These are phyloP conservation scores for Hypoxylon sp. DNA, from an alignment of 2,329 filamentous ascomycete genomes.

Conservation along the genomic window DNA sequence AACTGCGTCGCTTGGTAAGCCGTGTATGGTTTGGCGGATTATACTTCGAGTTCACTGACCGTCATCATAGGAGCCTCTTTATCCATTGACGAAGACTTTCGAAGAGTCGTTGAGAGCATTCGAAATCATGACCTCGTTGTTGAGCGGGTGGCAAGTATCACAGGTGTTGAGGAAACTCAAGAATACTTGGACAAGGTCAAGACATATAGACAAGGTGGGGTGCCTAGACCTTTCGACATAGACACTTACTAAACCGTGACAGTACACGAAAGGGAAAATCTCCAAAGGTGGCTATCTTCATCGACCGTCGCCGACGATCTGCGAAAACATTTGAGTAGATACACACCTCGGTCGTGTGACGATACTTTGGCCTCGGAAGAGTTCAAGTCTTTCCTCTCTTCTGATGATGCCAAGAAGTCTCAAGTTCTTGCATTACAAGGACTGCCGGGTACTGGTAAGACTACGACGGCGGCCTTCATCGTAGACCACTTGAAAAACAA, in stretches of 20 bases:
- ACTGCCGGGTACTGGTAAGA: constrained; percentile 31
- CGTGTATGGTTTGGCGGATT: neutral
- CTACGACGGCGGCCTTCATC: constrained; percentile 22
- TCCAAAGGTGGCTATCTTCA: constrained; percentile 32
- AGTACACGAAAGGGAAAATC: constrained; percentile 31
- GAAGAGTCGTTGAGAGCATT: constrained; percentile 27
- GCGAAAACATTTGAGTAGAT: constrained; percentile 21
- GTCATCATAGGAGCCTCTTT: constrained; percentile 21
- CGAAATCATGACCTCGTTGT: constrained; percentile 27
- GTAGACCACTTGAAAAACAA: constrained; percentile 16
- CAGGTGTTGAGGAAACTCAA: constrained; percentile 31
- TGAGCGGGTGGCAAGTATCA: constrained; percentile 26
- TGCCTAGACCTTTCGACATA: neutral
- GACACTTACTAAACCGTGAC: constrained; percentile 11
- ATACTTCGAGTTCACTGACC: neutral
- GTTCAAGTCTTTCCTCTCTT: constrained; percentile 15
- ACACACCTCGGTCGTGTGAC: constrained; percentile 21
- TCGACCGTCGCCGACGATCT: constrained; percentile 31
- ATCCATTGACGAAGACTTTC: constrained; percentile 32
- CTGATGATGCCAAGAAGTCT: neutral
- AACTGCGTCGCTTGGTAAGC: constrained; percentile 17
- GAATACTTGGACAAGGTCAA: constrained; percentile 23
- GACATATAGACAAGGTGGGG: constrained; percentile 26
- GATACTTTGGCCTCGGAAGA: constrained; percentile 7
- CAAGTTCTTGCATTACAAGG: constrained; percentile 21